phyloP scores from a whole-genome alignment of 2,329 filamentous ascomycete species.

The Sarocladium oryzae region DNA sequence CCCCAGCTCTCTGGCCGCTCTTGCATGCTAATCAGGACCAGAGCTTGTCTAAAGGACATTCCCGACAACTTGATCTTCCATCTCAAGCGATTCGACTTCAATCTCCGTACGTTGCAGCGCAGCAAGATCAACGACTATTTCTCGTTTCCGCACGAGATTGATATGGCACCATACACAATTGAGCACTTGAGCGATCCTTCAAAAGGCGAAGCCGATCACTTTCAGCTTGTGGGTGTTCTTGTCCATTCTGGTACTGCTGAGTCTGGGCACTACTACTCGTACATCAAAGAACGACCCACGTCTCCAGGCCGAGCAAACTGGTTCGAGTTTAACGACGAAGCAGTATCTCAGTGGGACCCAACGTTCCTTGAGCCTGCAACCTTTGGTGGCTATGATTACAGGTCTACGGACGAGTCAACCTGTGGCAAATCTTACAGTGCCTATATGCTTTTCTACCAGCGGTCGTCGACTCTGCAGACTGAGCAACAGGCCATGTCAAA shows the following conservation, averaged over 20 bases:
- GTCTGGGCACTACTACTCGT: slow-evolving; percentile 96
- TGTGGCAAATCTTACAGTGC: slow-evolving; percentile 70
- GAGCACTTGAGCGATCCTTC: slow-evolving; percentile 64
- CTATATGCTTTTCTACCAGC: slow-evolving; percentile 97
- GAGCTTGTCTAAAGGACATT: slow-evolving; percentile 84
- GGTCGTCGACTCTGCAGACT: slow-evolving; percentile 57
- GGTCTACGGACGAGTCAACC: slow-evolving; percentile 37
- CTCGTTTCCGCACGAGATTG: slow-evolving; percentile 73
- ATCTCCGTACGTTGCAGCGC: slow-evolving; percentile 67
- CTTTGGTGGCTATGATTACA: slow-evolving; percentile 66
- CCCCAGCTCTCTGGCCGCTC: background rate
- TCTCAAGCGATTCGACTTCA: slow-evolving; percentile 81
- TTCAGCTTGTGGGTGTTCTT: slow-evolving; percentile 90
- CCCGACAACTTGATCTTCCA: slow-evolving; percentile 95
- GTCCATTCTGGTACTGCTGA: slow-evolving; percentile 91
- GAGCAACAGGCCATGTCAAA: slow-evolving; percentile 34
- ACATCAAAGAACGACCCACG: slow-evolving; percentile 71
- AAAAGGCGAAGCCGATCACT: slow-evolving; percentile 59
- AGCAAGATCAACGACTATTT: slow-evolving; percentile 97
- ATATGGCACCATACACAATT: slow-evolving; percentile 88
- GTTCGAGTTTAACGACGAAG: slow-evolving; percentile 94
- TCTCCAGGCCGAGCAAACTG: slow-evolving; percentile 48
- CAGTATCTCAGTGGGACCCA: slow-evolving; percentile 70
- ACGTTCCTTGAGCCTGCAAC: slow-evolving; percentile 66
- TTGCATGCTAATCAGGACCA: slow-evolving; percentile 24